Conservation (phyloP, 1,284 basidiomycete genomes). For the Rhodotorula sp. region DNA sequence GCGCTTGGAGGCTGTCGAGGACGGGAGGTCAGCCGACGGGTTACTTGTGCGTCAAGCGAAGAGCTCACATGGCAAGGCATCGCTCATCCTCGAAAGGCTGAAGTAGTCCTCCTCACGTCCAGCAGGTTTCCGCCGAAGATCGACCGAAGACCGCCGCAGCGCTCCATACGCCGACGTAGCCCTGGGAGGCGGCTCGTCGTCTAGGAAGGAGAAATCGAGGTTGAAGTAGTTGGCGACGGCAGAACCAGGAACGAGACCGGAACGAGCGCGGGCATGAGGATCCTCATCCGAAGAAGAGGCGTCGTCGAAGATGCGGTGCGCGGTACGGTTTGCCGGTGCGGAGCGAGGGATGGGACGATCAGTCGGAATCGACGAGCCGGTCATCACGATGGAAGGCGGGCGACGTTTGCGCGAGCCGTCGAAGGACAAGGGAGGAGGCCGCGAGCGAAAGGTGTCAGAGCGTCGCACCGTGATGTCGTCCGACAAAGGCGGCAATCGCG, state of each 20-base stretch:
- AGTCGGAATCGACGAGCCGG: not conserved
- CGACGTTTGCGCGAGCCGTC: not conserved
- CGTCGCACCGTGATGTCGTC: not conserved
- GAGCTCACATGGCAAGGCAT: not conserved
- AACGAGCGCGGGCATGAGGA: not conserved
- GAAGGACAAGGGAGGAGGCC: not conserved
- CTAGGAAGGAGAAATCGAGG: conserved; percentile 38
- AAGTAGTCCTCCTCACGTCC: conserved; percentile 12
- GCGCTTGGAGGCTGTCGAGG: not conserved
- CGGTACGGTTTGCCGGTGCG: not conserved
- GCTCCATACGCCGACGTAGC: conserved; percentile 2
- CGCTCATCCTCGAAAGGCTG: not conserved
- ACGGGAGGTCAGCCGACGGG: not conserved
- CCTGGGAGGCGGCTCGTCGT: conserved; percentile 28
- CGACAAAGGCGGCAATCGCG: not conserved
- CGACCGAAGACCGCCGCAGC: not conserved
- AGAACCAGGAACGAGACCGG: conserved; percentile 21
- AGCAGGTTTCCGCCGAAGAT: not conserved
- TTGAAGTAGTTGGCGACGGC: conserved; percentile 25
- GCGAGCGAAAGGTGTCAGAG: not conserved
- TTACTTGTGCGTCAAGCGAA: rapidly evolving
- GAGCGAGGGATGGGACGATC: not conserved
- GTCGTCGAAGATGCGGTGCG: not conserved
- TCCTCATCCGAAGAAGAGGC: conserved; percentile 24
- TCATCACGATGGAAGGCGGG: conserved; percentile 5